Conservation (phyloP, 179 eudicot genomes). For the Carnegiea gigantea region DNA sequence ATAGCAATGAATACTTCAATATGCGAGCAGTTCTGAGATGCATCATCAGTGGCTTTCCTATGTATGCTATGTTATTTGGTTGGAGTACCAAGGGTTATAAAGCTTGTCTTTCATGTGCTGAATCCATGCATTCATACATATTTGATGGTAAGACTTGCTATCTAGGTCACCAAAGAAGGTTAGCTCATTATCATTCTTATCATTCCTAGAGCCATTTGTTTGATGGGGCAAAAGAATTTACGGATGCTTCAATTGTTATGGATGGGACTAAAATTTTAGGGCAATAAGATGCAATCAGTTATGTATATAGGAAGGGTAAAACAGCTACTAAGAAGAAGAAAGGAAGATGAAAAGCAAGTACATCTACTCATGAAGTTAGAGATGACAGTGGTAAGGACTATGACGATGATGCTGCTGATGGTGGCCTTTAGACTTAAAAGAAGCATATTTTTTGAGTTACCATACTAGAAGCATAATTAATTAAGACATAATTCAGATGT, state of each 20-base stretch:
- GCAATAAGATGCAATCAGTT: background rate
- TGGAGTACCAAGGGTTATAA: conserved; percentile 12
- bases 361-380: too few species aligned
- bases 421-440: background rate
- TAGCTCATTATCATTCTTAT: background rate
- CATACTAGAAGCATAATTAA: too few species aligned
- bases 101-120: conserved; percentile 1
- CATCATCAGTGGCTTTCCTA: too few species aligned
- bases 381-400: background rate
- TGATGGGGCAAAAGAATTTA: background rate
- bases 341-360: background rate
- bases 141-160: conserved; percentile 17
- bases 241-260: background rate
- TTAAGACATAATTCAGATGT: too few species aligned
- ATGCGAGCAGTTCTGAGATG: too few species aligned
- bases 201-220: too few species aligned
- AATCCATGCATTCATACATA: background rate
- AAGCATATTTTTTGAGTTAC: conserved; percentile 9
- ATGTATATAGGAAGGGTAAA: background rate
- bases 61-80: conserved; percentile 17
- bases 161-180: background rate
- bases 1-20: too few species aligned
- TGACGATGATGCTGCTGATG: conserved; percentile 2
- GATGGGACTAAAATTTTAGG: background rate
- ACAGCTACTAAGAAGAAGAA: background rate